A percentile compares a stretch with the other conserved stretches of the same genome.
These are phyloP conservation scores for Austroboletus novae-zelandiae DNA, from an alignment of 1,284 basidiomycete species.

Conservation along the genomic window DNA sequence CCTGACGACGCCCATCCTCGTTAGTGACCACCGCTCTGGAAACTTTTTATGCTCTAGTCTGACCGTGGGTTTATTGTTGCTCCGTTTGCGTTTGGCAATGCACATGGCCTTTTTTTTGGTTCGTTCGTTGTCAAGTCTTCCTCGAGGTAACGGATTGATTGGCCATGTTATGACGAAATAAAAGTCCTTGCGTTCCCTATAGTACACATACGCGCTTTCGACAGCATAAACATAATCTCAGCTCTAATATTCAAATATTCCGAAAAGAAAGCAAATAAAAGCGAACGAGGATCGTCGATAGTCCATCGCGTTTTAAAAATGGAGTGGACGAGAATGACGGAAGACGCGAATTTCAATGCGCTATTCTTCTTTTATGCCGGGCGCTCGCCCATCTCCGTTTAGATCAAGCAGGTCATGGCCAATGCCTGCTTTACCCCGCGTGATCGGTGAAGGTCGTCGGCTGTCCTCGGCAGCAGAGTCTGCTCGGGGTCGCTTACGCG, in stretches of 20 bases:
- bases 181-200: too few species aligned
- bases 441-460: conserved; percentile 23
- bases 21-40: too few species aligned
- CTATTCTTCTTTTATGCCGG: conserved; percentile 26
- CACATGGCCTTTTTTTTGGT: too few species aligned
- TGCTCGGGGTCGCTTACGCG: conserved; percentile 30
- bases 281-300: background rate
- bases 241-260: conserved; percentile 2
- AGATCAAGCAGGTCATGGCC: conserved; percentile 12
- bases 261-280: background rate
- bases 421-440: conserved; percentile 15
- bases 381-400: conserved; percentile 14
- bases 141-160: too few species aligned
- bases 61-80: too few species aligned
- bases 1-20: too few species aligned
- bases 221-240: conserved; percentile 11
- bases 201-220: background rate
- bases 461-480: conserved; percentile 18
- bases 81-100: too few species aligned
- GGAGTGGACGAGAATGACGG: background rate
- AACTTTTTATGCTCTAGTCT: too few species aligned
- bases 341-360: background rate
- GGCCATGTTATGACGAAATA: too few species aligned
- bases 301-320: conserved; percentile 4
- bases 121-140: too few species aligned